A percentile compares a stretch with the other conserved stretches of the same genome.
phyloP scores from a whole-genome alignment of 352 stramenopile species.

The Globisporangium paroecandrum region DNA sequence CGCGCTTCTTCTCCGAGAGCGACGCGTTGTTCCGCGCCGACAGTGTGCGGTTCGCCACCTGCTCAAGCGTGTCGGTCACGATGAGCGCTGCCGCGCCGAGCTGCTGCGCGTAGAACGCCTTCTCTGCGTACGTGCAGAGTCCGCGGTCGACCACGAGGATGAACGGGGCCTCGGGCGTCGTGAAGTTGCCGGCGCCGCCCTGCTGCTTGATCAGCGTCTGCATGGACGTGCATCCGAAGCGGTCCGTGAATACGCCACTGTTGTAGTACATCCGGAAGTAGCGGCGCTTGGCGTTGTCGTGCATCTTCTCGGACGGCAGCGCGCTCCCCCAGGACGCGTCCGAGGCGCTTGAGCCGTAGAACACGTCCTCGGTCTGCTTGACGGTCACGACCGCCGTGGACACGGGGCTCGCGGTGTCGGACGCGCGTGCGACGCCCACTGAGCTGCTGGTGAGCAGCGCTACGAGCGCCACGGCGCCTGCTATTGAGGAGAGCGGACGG shows the following conservation, averaged over 20 bases:
- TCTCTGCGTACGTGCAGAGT: conserved; percentile 69
- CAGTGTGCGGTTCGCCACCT: conserved; percentile 66
- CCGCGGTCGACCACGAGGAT: conserved; percentile 74
- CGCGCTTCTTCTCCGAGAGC: conserved; percentile 5
- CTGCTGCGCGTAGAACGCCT: conserved; percentile 64
- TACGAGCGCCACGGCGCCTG: not conserved
- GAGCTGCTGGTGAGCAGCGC: not conserved
- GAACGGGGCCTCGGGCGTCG: conserved; percentile 36
- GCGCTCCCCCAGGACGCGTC: conserved; percentile 52
- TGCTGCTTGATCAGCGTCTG: conserved; percentile 22
- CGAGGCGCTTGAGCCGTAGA: conserved; percentile 50
- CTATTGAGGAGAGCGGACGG: not conserved
- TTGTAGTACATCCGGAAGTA: conserved; percentile 58
- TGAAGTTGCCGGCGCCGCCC: conserved; percentile 16
- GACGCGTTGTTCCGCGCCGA: conserved; percentile 22
- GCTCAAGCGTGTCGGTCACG: conserved; percentile 65
- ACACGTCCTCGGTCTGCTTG: conserved; percentile 44
- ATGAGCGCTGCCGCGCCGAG: conserved; percentile 66
- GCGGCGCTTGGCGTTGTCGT: conserved; percentile 30
- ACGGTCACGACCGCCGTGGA: conserved; percentile 56
- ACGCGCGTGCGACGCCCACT: conserved; percentile 5
- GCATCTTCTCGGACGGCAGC: conserved; percentile 48
- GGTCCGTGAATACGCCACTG: conserved; percentile 33
- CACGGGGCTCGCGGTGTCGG: conserved; percentile 35
- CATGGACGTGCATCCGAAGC: conserved; percentile 49